Evolutionary conservation across 129 eudicot genomes (phyloP), one percentile per base, ranked within the genome.

Genomic region (Lactuca saligna): DNA sequence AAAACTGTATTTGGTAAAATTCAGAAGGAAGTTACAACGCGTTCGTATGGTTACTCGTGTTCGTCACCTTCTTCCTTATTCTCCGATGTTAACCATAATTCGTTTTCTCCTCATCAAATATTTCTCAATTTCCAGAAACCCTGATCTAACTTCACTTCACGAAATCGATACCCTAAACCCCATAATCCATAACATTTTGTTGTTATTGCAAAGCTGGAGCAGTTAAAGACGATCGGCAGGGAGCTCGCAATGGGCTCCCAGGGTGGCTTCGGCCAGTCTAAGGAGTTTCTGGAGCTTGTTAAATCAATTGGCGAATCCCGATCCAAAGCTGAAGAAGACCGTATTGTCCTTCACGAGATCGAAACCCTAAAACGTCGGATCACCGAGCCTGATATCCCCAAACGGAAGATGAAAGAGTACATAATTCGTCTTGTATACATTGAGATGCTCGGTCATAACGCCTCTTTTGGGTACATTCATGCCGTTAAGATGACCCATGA

Each of bases 181-280:
- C 65, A 17, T 8, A 78, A 46, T 54, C 41, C 75, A 16, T 25
- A 49, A 11, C 51, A 46, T 35, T n/a, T 14, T 34, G 2, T n/a
- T 54, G 31, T 54, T 4, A 63, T 46, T 63, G 35, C 55, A 51
- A 83, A 75, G 20, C 77, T 94, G 99, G 99, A 94, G 94, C 99
- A 94, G 74, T 73, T 94, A 38, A 85, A 90, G 67, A 89, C 93
- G 11, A 87, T 94, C 63, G 99, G 99, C 0, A 59, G 99, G 83
- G 99, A 94, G 94, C 99, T 94, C 78, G 94, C 99, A 31, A 90
- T 94, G 97, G 83, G 91, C 87, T 89, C 99, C 85, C 96, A 92
- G 70, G 95, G 91, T 51, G 88, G 91, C 2, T 94, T 90, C 58
- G 85, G 87, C 10, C 97, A 94, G 57, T 94, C 99, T 14, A 94